phyloP scores from a whole-genome alignment of 2,329 filamentous ascomycete genomes.

The Colletotrichum sp. region DNA sequence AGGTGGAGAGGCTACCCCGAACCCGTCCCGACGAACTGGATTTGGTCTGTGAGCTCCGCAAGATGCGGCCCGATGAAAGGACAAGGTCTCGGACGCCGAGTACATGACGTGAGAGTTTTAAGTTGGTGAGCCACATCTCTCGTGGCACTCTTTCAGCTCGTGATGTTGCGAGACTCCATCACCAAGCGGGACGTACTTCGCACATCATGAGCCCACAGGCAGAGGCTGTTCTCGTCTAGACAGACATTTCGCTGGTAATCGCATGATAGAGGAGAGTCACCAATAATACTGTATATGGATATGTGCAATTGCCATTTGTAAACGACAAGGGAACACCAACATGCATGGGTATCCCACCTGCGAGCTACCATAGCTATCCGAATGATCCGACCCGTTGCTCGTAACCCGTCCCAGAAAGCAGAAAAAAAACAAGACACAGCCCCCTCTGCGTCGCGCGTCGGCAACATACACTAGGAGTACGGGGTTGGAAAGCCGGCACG shows the following conservation, averaged over 20 bases:
- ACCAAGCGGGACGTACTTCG: background rate
- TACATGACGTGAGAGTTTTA: background rate
- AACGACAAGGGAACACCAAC: slow-evolving; percentile 17
- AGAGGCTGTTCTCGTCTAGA: background rate
- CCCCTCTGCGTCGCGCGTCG: background rate
- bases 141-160: background rate
- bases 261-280: background rate
- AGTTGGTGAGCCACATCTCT: background rate
- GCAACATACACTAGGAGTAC: slow-evolving; percentile 1
- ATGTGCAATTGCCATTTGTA: slow-evolving; percentile 19
- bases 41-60: background rate
- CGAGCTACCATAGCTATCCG: slow-evolving; percentile 19
- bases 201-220: background rate
- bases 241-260: background rate
- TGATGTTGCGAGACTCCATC: background rate
- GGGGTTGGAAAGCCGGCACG: background rate
- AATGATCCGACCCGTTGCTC: slow-evolving; percentile 19
- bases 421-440: background rate
- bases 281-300: background rate
- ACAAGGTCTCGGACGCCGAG: background rate
- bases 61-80: background rate
- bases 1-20: background rate
- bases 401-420: slow-evolving; percentile 16
- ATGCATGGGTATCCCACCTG: slow-evolving; percentile 17
- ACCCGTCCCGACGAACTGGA: background rate